These are phyloP conservation scores for Aspergillus costaricaensis DNA, from an alignment of 2,329 filamentous ascomycete species.

Conservation along the genomic window DNA sequence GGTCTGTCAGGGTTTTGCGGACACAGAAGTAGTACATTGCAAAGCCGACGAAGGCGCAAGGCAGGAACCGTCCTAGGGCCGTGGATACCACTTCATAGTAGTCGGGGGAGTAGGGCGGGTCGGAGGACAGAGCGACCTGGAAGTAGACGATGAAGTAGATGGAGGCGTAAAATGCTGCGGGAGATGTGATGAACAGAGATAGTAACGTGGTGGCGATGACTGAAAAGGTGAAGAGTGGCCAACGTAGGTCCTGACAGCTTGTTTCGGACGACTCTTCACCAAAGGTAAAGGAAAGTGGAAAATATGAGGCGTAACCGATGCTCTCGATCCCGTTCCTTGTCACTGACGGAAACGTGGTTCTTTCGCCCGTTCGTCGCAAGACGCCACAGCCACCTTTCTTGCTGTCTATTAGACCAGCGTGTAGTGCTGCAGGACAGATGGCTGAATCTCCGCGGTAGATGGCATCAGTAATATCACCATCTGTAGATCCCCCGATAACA, in stretches of 20 bases:
- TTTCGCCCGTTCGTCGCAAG: constrained; percentile 55
- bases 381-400: constrained; percentile 59
- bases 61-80: constrained; percentile 59
- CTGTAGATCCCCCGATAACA: constrained; percentile 56
- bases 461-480: constrained; percentile 41
- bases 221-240: constrained; percentile 59
- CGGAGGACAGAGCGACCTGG: constrained; percentile 62
- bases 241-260: constrained; percentile 57
- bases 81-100: constrained; percentile 58
- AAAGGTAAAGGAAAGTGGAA: constrained; percentile 61
- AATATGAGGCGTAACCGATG: constrained; percentile 57
- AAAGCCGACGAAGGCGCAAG: constrained; percentile 60
- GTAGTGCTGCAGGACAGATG: constrained; percentile 61
- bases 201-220: constrained; percentile 56
- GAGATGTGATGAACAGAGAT: constrained; percentile 59
- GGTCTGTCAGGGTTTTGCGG: constrained; percentile 48
- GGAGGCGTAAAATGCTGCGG: constrained; percentile 58
- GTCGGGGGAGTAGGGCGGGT: constrained; percentile 57
- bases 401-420: constrained; percentile 60
- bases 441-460: constrained; percentile 63
- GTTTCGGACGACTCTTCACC: constrained; percentile 33
- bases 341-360: constrained; percentile 48
- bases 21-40: constrained; percentile 59
- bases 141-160: constrained; percentile 60
- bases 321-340: constrained; percentile 55